Conservation (phyloP, 2,329 filamentous ascomycete species). For the Gliomastix tumulicola region DNA sequence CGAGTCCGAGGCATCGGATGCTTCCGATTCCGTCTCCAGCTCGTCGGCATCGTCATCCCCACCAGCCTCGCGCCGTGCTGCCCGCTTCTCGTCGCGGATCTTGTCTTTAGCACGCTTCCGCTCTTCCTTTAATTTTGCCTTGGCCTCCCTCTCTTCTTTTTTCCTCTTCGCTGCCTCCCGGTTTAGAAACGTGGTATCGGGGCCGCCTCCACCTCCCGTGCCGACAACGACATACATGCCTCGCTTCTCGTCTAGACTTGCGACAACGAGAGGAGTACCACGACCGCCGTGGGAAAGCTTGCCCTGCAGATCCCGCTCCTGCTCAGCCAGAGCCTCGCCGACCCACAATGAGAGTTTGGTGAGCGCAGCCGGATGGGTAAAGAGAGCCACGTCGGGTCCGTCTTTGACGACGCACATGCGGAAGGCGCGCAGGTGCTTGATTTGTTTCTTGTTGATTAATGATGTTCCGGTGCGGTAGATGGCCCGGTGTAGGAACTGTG, state of each 20-base stretch:
- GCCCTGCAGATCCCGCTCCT: slow-evolving; percentile 72
- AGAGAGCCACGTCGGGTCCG: slow-evolving; percentile 83
- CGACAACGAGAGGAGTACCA: slow-evolving; percentile 82
- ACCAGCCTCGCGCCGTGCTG: slow-evolving; percentile 40
- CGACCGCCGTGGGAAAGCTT: slow-evolving; percentile 61
- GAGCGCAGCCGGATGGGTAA: slow-evolving; percentile 85
- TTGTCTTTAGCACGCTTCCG: slow-evolving; percentile 49
- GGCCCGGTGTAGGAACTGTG: slow-evolving; percentile 83
- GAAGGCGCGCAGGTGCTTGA: slow-evolving; percentile 86
- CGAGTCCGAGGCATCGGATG: slow-evolving; percentile 30
- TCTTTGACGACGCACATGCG: slow-evolving; percentile 95
- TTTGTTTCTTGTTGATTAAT: slow-evolving; percentile 87
- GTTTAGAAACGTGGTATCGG: slow-evolving; percentile 62
- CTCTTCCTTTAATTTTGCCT: slow-evolving; percentile 55
- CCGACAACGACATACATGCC: slow-evolving; percentile 91
- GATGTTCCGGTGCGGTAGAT: slow-evolving; percentile 91
- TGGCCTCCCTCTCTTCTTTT: slow-evolving; percentile 55
- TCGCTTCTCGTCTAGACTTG: slow-evolving; percentile 77
- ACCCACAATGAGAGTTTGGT: slow-evolving; percentile 95
- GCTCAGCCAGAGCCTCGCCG: slow-evolving; percentile 82
- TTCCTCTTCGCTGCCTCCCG: slow-evolving; percentile 58
- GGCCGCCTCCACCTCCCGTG: slow-evolving; percentile 78
- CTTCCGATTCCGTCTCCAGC: slow-evolving; percentile 34
- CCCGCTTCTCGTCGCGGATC: slow-evolving; percentile 53
- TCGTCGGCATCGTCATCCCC: slow-evolving; percentile 43